Conservation (phyloP, 1,284 basidiomycete species). For the Rhodotorula sp. region DNA sequence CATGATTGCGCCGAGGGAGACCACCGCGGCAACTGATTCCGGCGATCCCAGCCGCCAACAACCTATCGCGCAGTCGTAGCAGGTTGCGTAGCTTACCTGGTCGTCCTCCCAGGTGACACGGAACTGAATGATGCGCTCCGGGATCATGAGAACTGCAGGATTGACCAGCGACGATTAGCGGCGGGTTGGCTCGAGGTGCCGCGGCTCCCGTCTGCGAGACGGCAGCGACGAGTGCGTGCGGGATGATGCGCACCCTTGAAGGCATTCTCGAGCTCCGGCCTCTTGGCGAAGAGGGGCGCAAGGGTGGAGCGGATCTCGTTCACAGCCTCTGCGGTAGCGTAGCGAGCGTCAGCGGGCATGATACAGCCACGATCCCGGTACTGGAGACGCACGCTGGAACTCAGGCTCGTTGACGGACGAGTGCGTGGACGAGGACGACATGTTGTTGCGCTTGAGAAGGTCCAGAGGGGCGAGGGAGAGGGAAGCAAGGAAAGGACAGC, state of each 20-base stretch:
- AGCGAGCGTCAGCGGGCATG: background rate
- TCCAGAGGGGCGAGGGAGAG: background rate
- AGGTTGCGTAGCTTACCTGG: conserved; percentile 42
- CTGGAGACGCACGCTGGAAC: conserved; percentile 39
- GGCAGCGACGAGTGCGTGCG: conserved; percentile 45
- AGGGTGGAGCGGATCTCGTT: conserved; percentile 61
- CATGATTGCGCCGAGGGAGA: background rate
- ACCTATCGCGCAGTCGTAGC: too few species aligned
- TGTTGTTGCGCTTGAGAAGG: background rate
- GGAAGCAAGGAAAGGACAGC: background rate
- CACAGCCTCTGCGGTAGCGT: background rate
- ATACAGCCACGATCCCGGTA: too few species aligned
- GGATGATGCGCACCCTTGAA: conserved; percentile 58
- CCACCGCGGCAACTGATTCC: too few species aligned
- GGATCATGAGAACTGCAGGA: conserved; percentile 57
- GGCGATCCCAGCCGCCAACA: too few species aligned
- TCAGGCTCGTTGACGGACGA: conserved; percentile 40
- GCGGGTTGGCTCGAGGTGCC: too few species aligned
- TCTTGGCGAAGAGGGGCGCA: conserved; percentile 65
- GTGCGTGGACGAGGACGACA: conserved; percentile 24
- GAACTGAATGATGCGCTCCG: conserved; percentile 70
- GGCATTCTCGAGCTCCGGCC: conserved; percentile 71
- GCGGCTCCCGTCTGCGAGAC: background rate
- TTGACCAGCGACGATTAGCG: too few species aligned
- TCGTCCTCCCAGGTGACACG: conserved; percentile 80